Percentiles rank a stretch among this genome's conserved stretches.
These are phyloP conservation scores for Vachellia pachyceras DNA, from an alignment of 306 rosid genomes.

Conservation along the genomic window DNA sequence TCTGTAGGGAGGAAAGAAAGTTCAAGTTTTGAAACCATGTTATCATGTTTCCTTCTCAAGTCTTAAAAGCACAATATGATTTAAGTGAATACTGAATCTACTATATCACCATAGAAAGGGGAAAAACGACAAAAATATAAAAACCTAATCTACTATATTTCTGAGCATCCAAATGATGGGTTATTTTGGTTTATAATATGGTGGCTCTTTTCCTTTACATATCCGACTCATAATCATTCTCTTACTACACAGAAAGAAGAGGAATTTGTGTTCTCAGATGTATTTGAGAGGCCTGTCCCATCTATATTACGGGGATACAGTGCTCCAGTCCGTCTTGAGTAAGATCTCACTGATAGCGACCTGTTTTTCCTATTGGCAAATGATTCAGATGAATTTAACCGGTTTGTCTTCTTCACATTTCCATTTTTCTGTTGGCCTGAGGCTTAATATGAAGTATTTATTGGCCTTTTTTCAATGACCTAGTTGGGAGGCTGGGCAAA, in stretches of 20 bases:
- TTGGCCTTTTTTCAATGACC: conserved; percentile 39
- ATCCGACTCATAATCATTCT: conserved; percentile 27
- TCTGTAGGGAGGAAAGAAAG: conserved; percentile 18
- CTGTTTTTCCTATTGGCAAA: conserved; percentile 89
- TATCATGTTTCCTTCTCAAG: conserved; percentile 15
- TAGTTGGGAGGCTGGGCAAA: conserved; percentile 99
- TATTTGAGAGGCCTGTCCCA: conserved; percentile 88
- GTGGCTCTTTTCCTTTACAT: conserved; percentile 18
- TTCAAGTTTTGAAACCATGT: conserved; percentile 20
- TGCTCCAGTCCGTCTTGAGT: conserved; percentile 92
- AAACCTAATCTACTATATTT: conserved; percentile 8
- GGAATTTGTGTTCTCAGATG: conserved; percentile 79
- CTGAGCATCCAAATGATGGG: not conserved
- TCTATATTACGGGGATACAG: conserved; percentile 90
- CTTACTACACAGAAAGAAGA: conserved; percentile 75
- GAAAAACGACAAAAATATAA: too few relatives aligned
- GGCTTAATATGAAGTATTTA: conserved; percentile 30
- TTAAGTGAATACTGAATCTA: not conserved
- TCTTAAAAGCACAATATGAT: not conserved
- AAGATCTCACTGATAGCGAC: conserved; percentile 77
- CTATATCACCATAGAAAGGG: too few relatives aligned
- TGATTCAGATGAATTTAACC: conserved; percentile 93
- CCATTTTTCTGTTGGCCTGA: conserved; percentile 21
- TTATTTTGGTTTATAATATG: conserved; percentile 15
- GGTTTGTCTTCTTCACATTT: conserved; percentile 66